These are phyloP conservation scores for Begonia fuchsioides DNA, from an alignment of 306 rosid species.

Conservation along the genomic window DNA sequence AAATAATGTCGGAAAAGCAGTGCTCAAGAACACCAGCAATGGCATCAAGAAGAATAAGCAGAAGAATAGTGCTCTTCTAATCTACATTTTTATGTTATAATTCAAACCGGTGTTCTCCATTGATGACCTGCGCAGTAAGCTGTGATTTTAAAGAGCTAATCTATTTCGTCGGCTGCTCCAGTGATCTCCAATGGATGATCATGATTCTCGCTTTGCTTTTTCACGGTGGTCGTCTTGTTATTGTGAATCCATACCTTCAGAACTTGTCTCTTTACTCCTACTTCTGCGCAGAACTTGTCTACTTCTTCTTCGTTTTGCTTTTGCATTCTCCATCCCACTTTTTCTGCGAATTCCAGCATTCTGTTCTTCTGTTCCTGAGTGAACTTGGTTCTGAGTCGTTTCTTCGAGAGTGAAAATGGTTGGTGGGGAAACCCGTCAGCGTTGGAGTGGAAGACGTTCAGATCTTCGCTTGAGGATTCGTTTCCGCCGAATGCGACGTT, in stretches of 20 bases:
- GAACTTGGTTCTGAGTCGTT: slow-evolving; percentile 35
- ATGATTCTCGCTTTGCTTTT: slow-evolving; percentile 10
- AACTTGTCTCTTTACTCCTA: slow-evolving; percentile 34
- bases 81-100: too few species aligned
- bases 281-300: slow-evolving; percentile 29
- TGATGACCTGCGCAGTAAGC: too few species aligned
- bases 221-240: slow-evolving; percentile 19
- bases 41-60: too few species aligned
- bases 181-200: background rate
- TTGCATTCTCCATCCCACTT: slow-evolving; percentile 38
- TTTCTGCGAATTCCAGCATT: slow-evolving; percentile 39
- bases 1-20: too few species aligned
- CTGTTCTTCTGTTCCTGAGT: slow-evolving; percentile 30
- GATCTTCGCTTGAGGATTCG: slow-evolving; percentile 41
- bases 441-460: slow-evolving; percentile 15
- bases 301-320: slow-evolving; percentile 37
- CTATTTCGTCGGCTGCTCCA: background rate
- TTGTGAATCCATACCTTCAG: slow-evolving; percentile 49
- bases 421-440: slow-evolving; percentile 6
- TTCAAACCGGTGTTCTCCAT: too few species aligned
- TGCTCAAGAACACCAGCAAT: too few species aligned
- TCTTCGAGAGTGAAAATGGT: slow-evolving; percentile 21
- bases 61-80: too few species aligned
- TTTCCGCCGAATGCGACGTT: slow-evolving; percentile 31
- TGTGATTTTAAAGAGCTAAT: background rate